Evolutionary conservation across 495 filamentous ascomycete species (phyloP).

Genomic region (Aspergillus kassunensis): DNA sequence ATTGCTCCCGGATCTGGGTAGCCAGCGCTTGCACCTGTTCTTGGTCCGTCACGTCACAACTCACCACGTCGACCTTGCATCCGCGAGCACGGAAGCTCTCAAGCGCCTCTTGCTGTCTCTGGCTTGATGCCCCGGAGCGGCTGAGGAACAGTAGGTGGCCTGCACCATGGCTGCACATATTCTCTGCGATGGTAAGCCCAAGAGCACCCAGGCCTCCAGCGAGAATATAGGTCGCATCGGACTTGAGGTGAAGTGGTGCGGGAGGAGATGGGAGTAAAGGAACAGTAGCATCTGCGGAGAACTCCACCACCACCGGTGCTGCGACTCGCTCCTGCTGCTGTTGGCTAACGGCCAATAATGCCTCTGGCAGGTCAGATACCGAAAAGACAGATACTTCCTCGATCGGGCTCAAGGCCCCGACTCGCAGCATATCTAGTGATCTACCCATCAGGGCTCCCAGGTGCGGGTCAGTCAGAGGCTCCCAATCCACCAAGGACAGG

Average conservation of each 20-base stretch:
- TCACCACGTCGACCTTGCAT: conserved; percentile 21
- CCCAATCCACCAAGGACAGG: too few species aligned
- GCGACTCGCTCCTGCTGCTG: too few species aligned
- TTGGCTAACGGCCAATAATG: too few species aligned
- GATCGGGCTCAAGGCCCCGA: too few species aligned
- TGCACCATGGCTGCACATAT: conserved; percentile 33
- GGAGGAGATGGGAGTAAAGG: background rate
- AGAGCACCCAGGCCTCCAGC: conserved; percentile 35
- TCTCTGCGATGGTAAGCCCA: conserved; percentile 30
- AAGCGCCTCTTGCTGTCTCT: conserved; percentile 17
- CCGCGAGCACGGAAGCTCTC: conserved; percentile 19
- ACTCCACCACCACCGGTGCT: too few species aligned
- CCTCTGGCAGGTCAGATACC: too few species aligned
- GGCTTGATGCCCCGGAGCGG: conserved; percentile 23
- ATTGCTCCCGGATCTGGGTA: background rate
- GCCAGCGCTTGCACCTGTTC: conserved; percentile 24
- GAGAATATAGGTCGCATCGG: conserved; percentile 22
- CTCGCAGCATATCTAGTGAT: too few species aligned
- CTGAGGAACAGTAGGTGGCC: conserved; percentile 34
- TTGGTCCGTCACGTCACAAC: conserved; percentile 24
- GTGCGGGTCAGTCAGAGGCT: too few species aligned
- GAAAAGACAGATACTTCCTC: too few species aligned
- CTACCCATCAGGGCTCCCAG: too few species aligned
- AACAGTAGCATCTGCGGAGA: too few species aligned
- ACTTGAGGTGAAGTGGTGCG: conserved; percentile 14